Evolutionary conservation across 2,329 filamentous ascomycete species (phyloP), one percentile per base, ranked within the genome.

Genomic region (Fusarium oligoseptatum): DNA sequence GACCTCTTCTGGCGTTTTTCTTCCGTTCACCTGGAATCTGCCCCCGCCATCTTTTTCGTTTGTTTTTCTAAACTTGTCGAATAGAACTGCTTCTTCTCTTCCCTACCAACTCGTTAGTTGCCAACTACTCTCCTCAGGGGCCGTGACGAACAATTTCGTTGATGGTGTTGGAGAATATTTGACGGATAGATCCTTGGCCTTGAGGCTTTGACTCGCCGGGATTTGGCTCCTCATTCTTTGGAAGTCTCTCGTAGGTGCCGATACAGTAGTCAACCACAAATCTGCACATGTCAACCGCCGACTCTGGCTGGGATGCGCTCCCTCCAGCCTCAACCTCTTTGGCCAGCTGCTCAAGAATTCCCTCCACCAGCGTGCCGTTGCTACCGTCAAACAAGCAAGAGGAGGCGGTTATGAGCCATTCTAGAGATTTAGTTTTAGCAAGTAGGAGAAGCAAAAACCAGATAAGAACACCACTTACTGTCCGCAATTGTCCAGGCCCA

Each of bases 401-500:
- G 0, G 56, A 36, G 14, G 67, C 27, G 4, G 67, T 67, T 1
- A 69, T 62, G 1, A 63, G 14, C 57, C 64, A 69, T 1, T 67
- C 57, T 69, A 34, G 6, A 20, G 27, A 8, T 22, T 24, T 4
- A 8, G 9, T 8, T 15, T 45, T 48, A 48, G 43, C 8, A 10
- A 1, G 12, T 17, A 10, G 4, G 14, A 2, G 4, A 48, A 48
- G 4, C 12, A 24, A 4, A 48, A 24, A 15, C 7, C 3, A 22
- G 20, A 17, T 6, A 9, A 3, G 22, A 14, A 45, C 24, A 24
- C 0, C 9, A n/a, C 57, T 4, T 57, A 64, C 65, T 45, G 6
- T 66, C 7, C 3, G 27, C 17, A 32, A 68, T n/a, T 0, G 63
- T 41, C 63, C 66, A 68, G 2, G 39, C 56, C 63, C 63, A 68